phyloP scores from a whole-genome alignment of 108 stramenopile species.

The Cyclotella baltica region DNA sequence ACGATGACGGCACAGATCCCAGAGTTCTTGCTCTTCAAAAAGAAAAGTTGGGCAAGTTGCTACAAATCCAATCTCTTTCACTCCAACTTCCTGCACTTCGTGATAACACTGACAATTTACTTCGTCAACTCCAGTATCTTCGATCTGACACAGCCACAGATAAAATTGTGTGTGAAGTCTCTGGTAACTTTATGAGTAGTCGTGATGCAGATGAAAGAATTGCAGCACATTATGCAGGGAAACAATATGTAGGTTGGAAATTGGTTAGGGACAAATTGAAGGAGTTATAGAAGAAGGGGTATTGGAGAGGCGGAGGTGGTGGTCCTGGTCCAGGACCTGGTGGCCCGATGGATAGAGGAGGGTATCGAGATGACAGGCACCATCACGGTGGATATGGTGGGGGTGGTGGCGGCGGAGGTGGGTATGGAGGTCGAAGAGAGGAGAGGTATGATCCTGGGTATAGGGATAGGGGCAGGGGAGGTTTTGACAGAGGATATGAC shows the following conservation, averaged over 20 bases:
- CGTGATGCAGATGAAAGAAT: slow-evolving; percentile 93
- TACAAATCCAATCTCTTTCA: slow-evolving; percentile 44
- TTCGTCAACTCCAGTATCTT: slow-evolving; percentile 76
- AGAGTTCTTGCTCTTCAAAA: slow-evolving; percentile 60
- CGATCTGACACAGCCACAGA: slow-evolving; percentile 82
- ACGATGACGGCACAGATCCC: slow-evolving; percentile 31
- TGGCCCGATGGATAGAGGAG: not conserved
- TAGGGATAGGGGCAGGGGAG: slow-evolving; percentile 11
- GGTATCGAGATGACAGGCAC: slow-evolving; percentile 2
- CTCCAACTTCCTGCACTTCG: slow-evolving; percentile 67
- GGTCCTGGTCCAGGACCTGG: slow-evolving; percentile 14
- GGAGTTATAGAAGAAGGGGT: slow-evolving; percentile 71
- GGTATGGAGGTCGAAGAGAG: slow-evolving; percentile 1
- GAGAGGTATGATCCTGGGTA: slow-evolving; percentile 18
- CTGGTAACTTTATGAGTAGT: slow-evolving; percentile 90
- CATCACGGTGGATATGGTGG: slow-evolving; percentile 9
- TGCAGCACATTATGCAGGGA: slow-evolving; percentile 93
- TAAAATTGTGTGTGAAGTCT: slow-evolving; percentile 91
- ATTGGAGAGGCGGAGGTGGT: slow-evolving; percentile 40
- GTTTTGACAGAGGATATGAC: slow-evolving; percentile 17
- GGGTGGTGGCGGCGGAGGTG: slow-evolving; percentile 13
- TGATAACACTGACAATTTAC: slow-evolving; percentile 68
- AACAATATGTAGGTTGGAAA: slow-evolving; percentile 94
- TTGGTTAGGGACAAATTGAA: slow-evolving; percentile 88
- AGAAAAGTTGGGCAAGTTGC: slow-evolving; percentile 47